phyloP scores from a whole-genome alignment of 225 moss, liverwort and hornwort genomes.

The Neckera pumila region DNA sequence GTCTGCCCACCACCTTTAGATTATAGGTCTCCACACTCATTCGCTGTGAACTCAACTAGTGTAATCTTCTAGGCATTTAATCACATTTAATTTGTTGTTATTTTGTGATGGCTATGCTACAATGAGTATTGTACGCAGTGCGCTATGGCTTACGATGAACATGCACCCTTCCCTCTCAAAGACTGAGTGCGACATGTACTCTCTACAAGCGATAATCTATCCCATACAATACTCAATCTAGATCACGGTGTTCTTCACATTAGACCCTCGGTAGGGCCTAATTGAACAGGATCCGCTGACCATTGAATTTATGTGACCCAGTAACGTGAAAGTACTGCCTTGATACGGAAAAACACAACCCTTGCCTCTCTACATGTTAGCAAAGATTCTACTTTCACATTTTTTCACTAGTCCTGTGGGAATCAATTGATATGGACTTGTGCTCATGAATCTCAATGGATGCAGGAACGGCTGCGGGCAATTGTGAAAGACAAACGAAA shows the following conservation, averaged over 20 bases:
- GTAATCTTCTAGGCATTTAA: not conserved
- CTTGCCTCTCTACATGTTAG: not conserved
- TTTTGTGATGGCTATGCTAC: not conserved
- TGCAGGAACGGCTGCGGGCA: slow-evolving; percentile 71
- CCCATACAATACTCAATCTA: not conserved
- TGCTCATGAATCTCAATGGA: slow-evolving; percentile 12
- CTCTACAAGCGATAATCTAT: not conserved
- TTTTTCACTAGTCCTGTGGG: not conserved
- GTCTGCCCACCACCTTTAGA: not conserved
- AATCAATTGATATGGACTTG: not conserved
- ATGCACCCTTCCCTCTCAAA: not conserved
- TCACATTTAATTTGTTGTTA: not conserved
- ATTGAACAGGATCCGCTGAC: not conserved
- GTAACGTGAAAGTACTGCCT: not conserved
- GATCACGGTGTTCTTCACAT: not conserved
- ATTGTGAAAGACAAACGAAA: slow-evolving; percentile 66
- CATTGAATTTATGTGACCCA: too few species aligned
- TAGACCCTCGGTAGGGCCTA: too few species aligned
- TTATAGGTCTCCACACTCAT: not conserved
- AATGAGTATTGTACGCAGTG: not conserved
- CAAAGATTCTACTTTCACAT: not conserved
- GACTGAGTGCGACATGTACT: not conserved
- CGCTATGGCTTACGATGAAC: not conserved
- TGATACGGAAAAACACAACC: too few species aligned
- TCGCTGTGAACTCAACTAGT: not conserved